phyloP scores from a whole-genome alignment of 1,284 basidiomycete species.

The Nidula niveotomentosa region DNA sequence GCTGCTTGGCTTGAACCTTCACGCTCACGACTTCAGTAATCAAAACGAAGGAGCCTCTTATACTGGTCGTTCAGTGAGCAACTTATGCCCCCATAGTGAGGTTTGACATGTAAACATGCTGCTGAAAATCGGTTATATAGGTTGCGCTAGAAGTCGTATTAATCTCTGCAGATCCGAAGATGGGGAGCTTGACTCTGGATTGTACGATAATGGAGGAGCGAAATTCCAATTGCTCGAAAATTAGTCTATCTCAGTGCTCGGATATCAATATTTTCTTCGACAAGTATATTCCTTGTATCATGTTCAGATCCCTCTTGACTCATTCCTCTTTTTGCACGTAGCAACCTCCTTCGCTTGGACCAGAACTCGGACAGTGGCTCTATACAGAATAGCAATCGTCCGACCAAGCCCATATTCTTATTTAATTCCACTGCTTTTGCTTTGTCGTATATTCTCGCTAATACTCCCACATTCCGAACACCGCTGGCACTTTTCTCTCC shows the following conservation, averaged over 20 bases:
- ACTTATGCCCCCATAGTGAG: no score
- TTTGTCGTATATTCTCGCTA: constrained; percentile 9
- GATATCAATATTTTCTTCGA: constrained; percentile 20
- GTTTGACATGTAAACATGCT: no score
- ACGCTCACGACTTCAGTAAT: no score
- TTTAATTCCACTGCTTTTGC: constrained; percentile 14
- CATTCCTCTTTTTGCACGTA: constrained; percentile 1
- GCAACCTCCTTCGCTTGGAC: constrained; percentile 12
- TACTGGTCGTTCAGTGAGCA: no score
- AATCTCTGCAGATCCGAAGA: constrained; percentile 14
- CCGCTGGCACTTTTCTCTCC: constrained; percentile 17
- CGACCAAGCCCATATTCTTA: constrained; percentile 14
- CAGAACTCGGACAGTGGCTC: background rate
- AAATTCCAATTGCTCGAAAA: constrained; percentile 11
- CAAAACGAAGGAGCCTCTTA: no score
- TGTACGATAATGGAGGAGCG: constrained; percentile 15
- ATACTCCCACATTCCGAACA: constrained; percentile 19
- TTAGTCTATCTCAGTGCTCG: constrained; percentile 11
- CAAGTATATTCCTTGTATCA: constrained; percentile 7
- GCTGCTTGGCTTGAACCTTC: no score
- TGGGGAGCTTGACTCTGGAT: constrained; percentile 15
- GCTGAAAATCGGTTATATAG: background rate
- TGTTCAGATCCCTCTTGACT: background rate
- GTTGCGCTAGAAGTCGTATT: constrained; percentile 12
- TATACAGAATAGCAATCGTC: constrained; percentile 12